These are phyloP conservation scores for Yamadazyma atlantica DNA, from an alignment of 1,139 yeast genomes.

Conservation along the genomic window DNA sequence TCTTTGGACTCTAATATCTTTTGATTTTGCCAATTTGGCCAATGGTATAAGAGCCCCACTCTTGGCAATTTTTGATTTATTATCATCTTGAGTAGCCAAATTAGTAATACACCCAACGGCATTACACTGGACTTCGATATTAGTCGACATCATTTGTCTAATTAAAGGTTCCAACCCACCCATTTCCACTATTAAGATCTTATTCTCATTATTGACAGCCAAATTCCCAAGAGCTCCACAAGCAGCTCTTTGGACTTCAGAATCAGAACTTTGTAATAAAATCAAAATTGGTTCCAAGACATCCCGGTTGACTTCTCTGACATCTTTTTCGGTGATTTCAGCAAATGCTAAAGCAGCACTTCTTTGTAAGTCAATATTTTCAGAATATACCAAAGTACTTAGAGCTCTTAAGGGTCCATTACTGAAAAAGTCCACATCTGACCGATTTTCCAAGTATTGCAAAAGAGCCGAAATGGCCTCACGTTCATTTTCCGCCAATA, in stretches of 20 bases:
- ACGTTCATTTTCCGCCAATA: conserved; percentile 94
- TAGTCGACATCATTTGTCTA: conserved; percentile 95
- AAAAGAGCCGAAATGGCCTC: conserved; percentile 91
- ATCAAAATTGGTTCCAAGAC: conserved; percentile 92
- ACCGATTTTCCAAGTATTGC: conserved; percentile 80
- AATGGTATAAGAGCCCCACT: conserved; percentile 96
- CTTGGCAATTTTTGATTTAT: conserved; percentile 91
- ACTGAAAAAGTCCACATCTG: conserved; percentile 88
- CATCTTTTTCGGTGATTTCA: conserved; percentile 95
- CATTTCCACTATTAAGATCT: conserved; percentile 91
- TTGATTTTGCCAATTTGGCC: conserved; percentile 89
- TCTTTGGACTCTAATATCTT: conserved; percentile 94
- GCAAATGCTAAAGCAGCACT: conserved; percentile 99
- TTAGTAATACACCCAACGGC: conserved; percentile 99
- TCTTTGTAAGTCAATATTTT: conserved; percentile 90
- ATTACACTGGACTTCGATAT: conserved; percentile 97
- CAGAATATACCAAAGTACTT: conserved; percentile 90
- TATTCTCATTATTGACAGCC: conserved; percentile 95
- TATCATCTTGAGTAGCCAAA: conserved; percentile 97
- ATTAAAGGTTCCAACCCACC: conserved; percentile 96
- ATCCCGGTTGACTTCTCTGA: conserved; percentile 84
- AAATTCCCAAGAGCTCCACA: conserved; percentile 97
- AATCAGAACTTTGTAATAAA: conserved; percentile 79
- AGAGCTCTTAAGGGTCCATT: conserved; percentile 88
- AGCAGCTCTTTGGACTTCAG: conserved; percentile 97